Evolutionary conservation across 108 stramenopile genomes (phyloP), one percentile per base, ranked within the genome.

Genomic region (Skeletonema costatum): DNA sequence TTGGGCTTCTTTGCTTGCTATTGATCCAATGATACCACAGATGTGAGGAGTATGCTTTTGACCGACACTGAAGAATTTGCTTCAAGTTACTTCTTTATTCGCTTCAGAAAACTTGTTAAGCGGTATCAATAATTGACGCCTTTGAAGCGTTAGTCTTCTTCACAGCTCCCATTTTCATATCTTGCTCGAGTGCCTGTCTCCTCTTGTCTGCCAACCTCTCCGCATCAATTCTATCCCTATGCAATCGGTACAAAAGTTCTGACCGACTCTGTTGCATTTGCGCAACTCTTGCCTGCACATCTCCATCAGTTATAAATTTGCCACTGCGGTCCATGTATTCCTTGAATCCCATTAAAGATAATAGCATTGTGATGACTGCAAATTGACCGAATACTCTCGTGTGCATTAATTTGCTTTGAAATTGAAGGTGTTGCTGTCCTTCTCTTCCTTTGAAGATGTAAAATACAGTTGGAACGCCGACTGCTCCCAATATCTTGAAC

Each of bases 381-480:
- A 91, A 91, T 69, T 95, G 94, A 42, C 94, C 94, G 71, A 90
- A 85, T 65, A 95, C 94, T 81, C 94, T 92, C 53, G 94, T 95
- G 70, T 95, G 94, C 83, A 95, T 83, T 1, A 95, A 30, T 67
- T 90, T 89, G 79, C 83, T 82, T 70, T 86, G 83, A 3, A 86
- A 53, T 63, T 85, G 80, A 44, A 92, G 81, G 60, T 90, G 90
- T 42, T 91, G 70, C 66, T 95, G 88, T 17, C 89, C 89, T 56
- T 67, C 68, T 30, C 85, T 82, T 12, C 90, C 90, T 64, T 90
- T 85, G 68, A 91, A 91, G 61, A 95, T 92, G 48, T 78, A 86
- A 29, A 71, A 80, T 35, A 95, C 88, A 12, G 90, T 77, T 2
- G 94, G 92, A 51, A 93, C 75, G 25, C 90, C 92, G 19, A 88